Base-by-base conservation (phyloP, 2,329 filamentous ascomycete genomes). In the Cyanodermella asteris region DNA sequence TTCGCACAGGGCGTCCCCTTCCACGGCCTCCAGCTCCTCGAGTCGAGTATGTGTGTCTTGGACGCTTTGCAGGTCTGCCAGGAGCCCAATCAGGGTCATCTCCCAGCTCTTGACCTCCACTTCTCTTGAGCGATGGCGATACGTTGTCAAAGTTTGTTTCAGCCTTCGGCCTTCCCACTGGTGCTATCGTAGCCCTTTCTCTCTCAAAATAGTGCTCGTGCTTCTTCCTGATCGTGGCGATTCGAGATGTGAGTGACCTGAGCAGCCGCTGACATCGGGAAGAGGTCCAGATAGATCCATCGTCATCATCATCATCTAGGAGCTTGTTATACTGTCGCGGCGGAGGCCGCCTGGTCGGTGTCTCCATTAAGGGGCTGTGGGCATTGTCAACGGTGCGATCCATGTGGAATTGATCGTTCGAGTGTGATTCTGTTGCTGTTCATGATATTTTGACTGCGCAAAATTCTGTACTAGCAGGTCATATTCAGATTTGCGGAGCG, bases 191-290 rank as follows among this genome's bases (percentile, higher is more conserved):
- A 19, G 19, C 16, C 22, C 14, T 27, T 1, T 23, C 6, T 16
- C 24, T 15, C n/a, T 13, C 6, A 9, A 10, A 9, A 9, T 23
- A 7, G 13, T 18, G 16, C 7, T 16, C 12, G 15, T 27, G 27
- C 15, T 20, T 30, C 11, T 45, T 53, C 13, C 43, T 44, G 3
- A 56, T 35, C 18, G 50, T 46, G 31, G 46, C 40, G 18, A 56
- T 46, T 22, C 51, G 43, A 8, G 53, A 55, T 15, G 49, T 42
- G 27, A 56, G 34, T 6, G 51, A 48, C 16, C 53, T 49, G 17
- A 56, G 41, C 20, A 56, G 35, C 13, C 52, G 47, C 26, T 54
- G 44, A 26, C 53, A 56, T 29, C 51, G 45, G 17, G 50, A 43
- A 13, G 51, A 39, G 7, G 51, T 56, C 53, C 53, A 50, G n/a